Conservation (phyloP, 2,329 filamentous ascomycete species). For the Boeremia lycopersici region DNA sequence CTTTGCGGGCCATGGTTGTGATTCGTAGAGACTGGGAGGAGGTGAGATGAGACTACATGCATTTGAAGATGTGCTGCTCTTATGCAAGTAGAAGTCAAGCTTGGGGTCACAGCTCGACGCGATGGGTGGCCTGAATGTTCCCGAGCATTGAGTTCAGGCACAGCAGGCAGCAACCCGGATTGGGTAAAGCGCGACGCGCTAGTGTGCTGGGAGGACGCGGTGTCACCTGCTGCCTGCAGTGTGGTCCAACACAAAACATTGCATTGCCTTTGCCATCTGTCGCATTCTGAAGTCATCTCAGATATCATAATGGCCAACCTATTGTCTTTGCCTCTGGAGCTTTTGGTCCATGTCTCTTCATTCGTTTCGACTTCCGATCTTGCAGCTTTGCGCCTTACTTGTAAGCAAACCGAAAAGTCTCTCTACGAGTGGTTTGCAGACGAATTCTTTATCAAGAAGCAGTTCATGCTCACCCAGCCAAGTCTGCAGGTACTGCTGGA, state of each 20-base stretch:
- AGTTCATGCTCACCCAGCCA: conserved; percentile 66
- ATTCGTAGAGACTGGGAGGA: neutral
- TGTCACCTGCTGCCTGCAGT: conserved; percentile 14
- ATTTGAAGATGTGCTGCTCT: conserved; percentile 7
- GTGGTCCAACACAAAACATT: neutral
- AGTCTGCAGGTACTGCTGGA: conserved; percentile 61
- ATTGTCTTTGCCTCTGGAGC: conserved; percentile 60
- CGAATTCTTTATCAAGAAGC: conserved; percentile 69
- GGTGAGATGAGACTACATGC: conserved; percentile 16
- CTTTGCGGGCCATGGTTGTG: conserved; percentile 30
- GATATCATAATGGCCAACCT: conserved; percentile 28
- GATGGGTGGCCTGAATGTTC: conserved; percentile 1
- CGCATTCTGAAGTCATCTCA: neutral
- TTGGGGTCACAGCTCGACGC: conserved; percentile 8
- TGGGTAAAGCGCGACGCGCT: conserved; percentile 9
- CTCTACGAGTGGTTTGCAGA: conserved; percentile 62
- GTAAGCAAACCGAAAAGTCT: conserved; percentile 60
- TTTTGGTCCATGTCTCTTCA: conserved; percentile 60
- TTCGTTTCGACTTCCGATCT: conserved; percentile 63
- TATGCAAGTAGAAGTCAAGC: neutral
- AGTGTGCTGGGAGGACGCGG: conserved; percentile 3
- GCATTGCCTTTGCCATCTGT: neutral
- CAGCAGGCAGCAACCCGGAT: conserved; percentile 13
- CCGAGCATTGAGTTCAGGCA: conserved; percentile 1
- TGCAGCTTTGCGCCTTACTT: conserved; percentile 60